Evolutionary conservation across 345 rosid genomes (phyloP).

Genomic region (Microthlaspi erraticum): DNA sequence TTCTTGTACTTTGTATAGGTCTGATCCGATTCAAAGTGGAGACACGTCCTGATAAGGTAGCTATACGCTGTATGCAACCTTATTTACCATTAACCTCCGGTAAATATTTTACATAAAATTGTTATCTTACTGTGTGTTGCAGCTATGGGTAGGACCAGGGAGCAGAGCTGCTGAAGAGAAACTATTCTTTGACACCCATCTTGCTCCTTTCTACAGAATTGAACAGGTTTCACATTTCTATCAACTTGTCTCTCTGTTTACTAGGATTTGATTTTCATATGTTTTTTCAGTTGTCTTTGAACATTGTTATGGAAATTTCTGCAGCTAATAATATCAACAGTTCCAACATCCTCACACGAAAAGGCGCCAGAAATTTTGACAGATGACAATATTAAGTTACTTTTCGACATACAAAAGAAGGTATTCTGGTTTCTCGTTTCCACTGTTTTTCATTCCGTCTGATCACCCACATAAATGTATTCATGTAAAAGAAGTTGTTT

Average conservation of each 20-base stretch:
- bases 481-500: constrained; percentile 12
- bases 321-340: constrained; percentile 87
- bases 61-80: constrained; percentile 4
- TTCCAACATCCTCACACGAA: constrained; percentile 55
- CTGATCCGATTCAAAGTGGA: constrained; percentile 91
- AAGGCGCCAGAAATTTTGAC: constrained; percentile 79
- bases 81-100: neutral
- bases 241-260: constrained; percentile 10
- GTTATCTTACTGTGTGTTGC: constrained; percentile 38
- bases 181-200: constrained; percentile 81
- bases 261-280: constrained; percentile 17
- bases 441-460: neutral
- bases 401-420: constrained; percentile 94
- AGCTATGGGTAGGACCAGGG: constrained; percentile 99
- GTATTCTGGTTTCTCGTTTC: constrained; percentile 45
- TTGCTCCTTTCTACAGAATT: constrained; percentile 95
- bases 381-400: constrained; percentile 81
- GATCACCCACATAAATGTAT: constrained; percentile 2
- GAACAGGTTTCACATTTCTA: constrained; percentile 69
- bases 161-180: constrained; percentile 95
- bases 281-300: neutral
- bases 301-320: constrained; percentile 32
- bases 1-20: constrained; percentile 89
- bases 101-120: neutral
- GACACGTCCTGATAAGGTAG: constrained; percentile 96